phyloP scores from a whole-genome alignment of 805 yeast genomes.

The Cyberlindnera mississippiensis region DNA sequence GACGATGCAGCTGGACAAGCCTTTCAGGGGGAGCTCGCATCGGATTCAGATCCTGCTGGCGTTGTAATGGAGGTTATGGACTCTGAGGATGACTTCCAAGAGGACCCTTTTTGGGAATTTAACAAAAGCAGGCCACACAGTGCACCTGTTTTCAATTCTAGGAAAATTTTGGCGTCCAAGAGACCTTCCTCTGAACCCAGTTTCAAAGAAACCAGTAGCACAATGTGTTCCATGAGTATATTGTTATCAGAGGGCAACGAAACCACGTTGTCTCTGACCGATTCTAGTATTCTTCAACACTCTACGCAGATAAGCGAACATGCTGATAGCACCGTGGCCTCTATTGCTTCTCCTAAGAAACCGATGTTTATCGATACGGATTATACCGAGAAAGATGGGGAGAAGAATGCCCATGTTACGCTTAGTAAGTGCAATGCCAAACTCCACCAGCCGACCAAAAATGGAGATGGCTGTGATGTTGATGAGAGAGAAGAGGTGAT shows the following conservation, averaged over 20 bases:
- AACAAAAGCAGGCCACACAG: conserved; percentile 4
- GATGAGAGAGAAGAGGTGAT: too few species aligned
- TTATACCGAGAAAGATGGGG: too few species aligned
- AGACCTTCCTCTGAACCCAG: conserved; percentile 9
- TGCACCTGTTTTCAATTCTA: background rate
- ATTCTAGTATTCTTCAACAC: conserved; percentile 1
- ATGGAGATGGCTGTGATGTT: too few species aligned
- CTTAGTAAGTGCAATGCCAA: too few species aligned
- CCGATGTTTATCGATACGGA: too few species aligned
- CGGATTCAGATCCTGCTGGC: conserved; percentile 10
- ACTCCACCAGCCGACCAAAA: too few species aligned
- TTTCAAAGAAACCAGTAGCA: background rate
- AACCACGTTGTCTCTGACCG: background rate
- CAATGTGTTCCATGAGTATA: too few species aligned
- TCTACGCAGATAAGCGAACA: conserved; percentile 6
- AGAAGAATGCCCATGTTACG: too few species aligned
- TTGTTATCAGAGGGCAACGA: too few species aligned
- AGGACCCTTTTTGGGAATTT: conserved; percentile 15
- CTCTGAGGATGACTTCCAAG: conserved; percentile 20
- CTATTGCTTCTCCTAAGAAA: too few species aligned
- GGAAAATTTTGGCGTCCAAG: background rate
- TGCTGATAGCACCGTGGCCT: too few species aligned
- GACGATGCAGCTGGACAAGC: too few species aligned
- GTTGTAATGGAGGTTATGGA: conserved; percentile 18
- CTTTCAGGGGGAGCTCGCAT: background rate